Conservation (phyloP, 352 stramenopile species). For the Phytophthora constricta region DNA sequence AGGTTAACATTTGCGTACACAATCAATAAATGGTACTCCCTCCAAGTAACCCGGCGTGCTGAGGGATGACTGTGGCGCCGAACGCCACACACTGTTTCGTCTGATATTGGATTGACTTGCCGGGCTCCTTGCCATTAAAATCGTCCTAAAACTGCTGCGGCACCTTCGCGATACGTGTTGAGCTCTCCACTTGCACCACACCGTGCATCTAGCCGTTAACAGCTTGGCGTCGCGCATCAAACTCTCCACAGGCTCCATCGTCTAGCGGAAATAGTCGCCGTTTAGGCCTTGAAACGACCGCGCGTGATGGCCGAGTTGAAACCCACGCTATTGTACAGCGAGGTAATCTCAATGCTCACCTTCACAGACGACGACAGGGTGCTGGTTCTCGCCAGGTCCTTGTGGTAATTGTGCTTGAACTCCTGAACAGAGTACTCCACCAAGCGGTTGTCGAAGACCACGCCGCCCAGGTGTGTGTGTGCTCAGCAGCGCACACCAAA, state of each 20-base stretch:
- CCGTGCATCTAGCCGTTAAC: slow-evolving; percentile 74
- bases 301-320: slow-evolving; percentile 95
- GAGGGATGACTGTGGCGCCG: slow-evolving; percentile 72
- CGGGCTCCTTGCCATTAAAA: slow-evolving; percentile 70
- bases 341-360: slow-evolving; percentile 95
- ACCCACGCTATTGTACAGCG: slow-evolving; percentile 92
- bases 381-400: slow-evolving; percentile 91
- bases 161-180: slow-evolving; percentile 77
- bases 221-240: slow-evolving; percentile 89
- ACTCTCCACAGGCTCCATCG: slow-evolving; percentile 86
- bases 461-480: slow-evolving; percentile 94
- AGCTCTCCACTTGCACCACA: slow-evolving; percentile 80
- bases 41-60: slow-evolving; percentile 80
- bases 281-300: slow-evolving; percentile 90
- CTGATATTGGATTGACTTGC: slow-evolving; percentile 82
- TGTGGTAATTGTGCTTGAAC: slow-evolving; percentile 92
- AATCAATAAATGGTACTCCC: slow-evolving; percentile 82
- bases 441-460: slow-evolving; percentile 96
- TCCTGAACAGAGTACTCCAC: slow-evolving; percentile 93
- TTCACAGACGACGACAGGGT: slow-evolving; percentile 94
- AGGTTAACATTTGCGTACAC: too few relatives aligned
- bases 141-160: slow-evolving; percentile 58
- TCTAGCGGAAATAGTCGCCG: slow-evolving; percentile 91
- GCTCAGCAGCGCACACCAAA: too few relatives aligned
- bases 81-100: slow-evolving; percentile 86